phyloP scores from a whole-genome alignment of 1,139 yeast genomes.

The Casaregolazyma lundiana region DNA sequence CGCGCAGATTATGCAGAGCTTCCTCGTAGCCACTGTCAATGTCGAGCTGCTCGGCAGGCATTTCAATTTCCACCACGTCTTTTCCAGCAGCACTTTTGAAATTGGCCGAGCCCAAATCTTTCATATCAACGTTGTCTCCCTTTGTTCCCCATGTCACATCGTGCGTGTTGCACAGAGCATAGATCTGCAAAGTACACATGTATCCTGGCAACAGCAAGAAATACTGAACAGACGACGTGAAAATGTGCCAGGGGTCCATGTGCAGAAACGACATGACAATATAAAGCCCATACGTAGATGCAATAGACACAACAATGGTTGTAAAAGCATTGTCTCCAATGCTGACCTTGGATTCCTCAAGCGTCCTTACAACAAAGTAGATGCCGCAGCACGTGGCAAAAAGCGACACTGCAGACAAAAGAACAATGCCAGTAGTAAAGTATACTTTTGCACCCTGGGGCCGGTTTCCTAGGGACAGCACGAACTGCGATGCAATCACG shows the following conservation, averaged over 20 bases:
- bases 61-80: conserved; percentile 72
- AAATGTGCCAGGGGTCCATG: conserved; percentile 91
- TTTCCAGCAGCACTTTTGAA: conserved; percentile 51
- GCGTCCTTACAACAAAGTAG: conserved; percentile 62
- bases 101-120: conserved; percentile 61
- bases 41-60: conserved; percentile 85
- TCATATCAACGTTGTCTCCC: conserved; percentile 59
- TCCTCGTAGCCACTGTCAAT: conserved; percentile 84
- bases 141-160: conserved; percentile 89
- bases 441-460: conserved; percentile 85
- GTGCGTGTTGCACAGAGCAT: conserved; percentile 88
- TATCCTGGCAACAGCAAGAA: conserved; percentile 86
- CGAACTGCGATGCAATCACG: conserved; percentile 75
- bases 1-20: conserved; percentile 66
- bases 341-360: conserved; percentile 39
- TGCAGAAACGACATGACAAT: conserved; percentile 72
- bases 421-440: conserved; percentile 64
- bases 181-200: conserved; percentile 84
- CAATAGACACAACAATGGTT: conserved; percentile 71
- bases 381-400: conserved; percentile 82
- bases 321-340: conserved; percentile 50
- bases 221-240: conserved; percentile 80
- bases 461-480: conserved; percentile 90
- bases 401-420: conserved; percentile 71
- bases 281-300: conserved; percentile 86